A percentile compares a stretch with the other conserved stretches of the same genome.
Evolutionary conservation across 768 basidiomycete genomes (phyloP).

Genomic region (Lepiota brunneoincarnata): DNA sequence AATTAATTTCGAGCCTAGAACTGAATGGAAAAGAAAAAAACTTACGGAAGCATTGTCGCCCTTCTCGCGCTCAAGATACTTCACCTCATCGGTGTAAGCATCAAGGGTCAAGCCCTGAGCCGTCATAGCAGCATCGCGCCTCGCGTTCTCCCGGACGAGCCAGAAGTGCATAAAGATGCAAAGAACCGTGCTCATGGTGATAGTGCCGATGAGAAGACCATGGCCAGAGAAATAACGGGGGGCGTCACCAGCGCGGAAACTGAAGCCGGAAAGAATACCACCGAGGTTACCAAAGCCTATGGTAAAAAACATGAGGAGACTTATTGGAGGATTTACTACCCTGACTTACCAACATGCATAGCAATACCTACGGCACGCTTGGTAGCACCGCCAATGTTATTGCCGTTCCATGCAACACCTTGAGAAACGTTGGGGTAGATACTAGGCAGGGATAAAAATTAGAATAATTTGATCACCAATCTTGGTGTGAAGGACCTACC

Average conservation of each 20-base stretch:
- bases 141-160: conserved; percentile 23
- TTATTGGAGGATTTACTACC: not conserved
- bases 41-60: conserved; percentile 30
- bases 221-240: conserved; percentile 30
- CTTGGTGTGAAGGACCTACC: conserved; percentile 18
- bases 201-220: conserved; percentile 26
- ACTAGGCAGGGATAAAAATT: conserved; percentile 14
- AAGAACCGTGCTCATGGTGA: conserved; percentile 25
- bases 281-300: conserved; percentile 29
- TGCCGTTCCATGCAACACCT: conserved; percentile 32
- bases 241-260: conserved; percentile 24
- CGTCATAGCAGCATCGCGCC: conserved; percentile 22
- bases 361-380: conserved; percentile 33
- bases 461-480: not conserved
- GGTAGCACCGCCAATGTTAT: conserved; percentile 30
- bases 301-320: not conserved
- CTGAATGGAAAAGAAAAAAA: not conserved
- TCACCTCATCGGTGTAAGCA: conserved; percentile 27
- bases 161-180: conserved; percentile 25
- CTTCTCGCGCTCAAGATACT: conserved; percentile 23
- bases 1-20: not conserved
- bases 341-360: conserved; percentile 28
- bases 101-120: conserved; percentile 24
- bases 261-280: conserved; percentile 29
- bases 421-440: conserved; percentile 30